phyloP scores from a whole-genome alignment of 208 protist genomes.

The Trypanosoma mega region DNA sequence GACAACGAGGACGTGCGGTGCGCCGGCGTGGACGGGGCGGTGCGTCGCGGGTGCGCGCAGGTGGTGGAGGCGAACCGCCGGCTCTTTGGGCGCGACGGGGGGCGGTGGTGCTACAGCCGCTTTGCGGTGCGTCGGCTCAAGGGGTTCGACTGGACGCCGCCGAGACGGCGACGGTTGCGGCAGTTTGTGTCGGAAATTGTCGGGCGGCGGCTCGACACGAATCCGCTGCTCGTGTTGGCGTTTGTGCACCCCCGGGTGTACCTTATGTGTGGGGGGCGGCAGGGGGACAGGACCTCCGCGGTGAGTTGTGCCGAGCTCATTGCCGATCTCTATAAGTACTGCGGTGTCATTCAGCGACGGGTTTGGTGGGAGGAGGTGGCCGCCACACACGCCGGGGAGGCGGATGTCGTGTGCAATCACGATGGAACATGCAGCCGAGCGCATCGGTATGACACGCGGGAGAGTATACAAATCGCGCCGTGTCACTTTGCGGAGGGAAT shows the following conservation, averaged over 20 bases:
- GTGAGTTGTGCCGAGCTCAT: slow-evolving; percentile 75
- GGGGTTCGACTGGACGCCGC: slow-evolving; percentile 31
- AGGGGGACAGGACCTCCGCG: slow-evolving; percentile 34
- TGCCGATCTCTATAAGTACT: slow-evolving; percentile 65
- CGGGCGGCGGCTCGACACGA: slow-evolving; percentile 33
- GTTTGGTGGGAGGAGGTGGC: slow-evolving; percentile 43
- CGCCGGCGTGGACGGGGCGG: slow-evolving; percentile 49
- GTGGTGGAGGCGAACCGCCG: slow-evolving; percentile 52
- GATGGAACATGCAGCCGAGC: slow-evolving; percentile 32
- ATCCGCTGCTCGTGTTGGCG: slow-evolving; percentile 38
- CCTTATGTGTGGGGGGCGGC: slow-evolving; percentile 26
- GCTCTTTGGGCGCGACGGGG: slow-evolving; percentile 33
- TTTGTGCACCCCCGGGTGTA: slow-evolving; percentile 49
- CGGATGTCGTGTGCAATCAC: slow-evolving; percentile 26
- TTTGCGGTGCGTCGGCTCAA: slow-evolving; percentile 67
- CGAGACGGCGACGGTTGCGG: slow-evolving; percentile 17
- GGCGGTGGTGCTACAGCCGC: slow-evolving; percentile 49
- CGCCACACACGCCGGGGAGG: slow-evolving; percentile 17
- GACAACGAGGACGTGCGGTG: slow-evolving; percentile 70
- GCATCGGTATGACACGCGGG: slow-evolving; percentile 51
- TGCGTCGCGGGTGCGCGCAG: slow-evolving; percentile 57
- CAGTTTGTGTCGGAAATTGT: slow-evolving; percentile 24
- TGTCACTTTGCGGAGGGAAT: slow-evolving; percentile 55
- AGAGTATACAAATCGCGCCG: slow-evolving; percentile 54
- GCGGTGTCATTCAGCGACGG: slow-evolving; percentile 47